Percentiles rank a stretch among this genome's conserved stretches.
These are phyloP conservation scores for Didymella arachidicola DNA, from an alignment of 2,329 filamentous ascomycete genomes.

Conservation along the genomic window DNA sequence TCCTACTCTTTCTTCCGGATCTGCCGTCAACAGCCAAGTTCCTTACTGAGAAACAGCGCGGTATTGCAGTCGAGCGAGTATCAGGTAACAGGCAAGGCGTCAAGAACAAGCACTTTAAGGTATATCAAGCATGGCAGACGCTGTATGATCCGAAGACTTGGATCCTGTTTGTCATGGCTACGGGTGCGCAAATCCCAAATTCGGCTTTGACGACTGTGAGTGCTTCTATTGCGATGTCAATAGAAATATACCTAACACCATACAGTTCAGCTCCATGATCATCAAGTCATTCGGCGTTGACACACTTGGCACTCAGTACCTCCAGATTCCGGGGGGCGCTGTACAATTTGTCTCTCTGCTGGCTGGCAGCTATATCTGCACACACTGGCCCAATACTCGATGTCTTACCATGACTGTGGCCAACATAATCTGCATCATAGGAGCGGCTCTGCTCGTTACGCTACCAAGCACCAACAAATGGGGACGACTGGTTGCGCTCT, in stretches of 20 bases:
- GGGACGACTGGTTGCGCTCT: slow-evolving; percentile 42
- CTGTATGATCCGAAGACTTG: slow-evolving; percentile 55
- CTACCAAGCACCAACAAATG: slow-evolving; percentile 33
- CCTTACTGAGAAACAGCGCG: slow-evolving; percentile 26
- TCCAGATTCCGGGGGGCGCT: slow-evolving; percentile 66
- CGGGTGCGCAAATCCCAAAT: slow-evolving; percentile 64
- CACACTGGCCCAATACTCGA: slow-evolving; percentile 23
- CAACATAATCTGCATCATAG: slow-evolving; percentile 38
- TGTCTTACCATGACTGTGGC: slow-evolving; percentile 47
- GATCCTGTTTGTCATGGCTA: slow-evolving; percentile 49
- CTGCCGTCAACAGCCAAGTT: slow-evolving; percentile 35
- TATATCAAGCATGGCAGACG: slow-evolving; percentile 54
- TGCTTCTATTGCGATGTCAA: background rate
- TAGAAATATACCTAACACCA: background rate
- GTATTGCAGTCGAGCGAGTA: slow-evolving; percentile 51
- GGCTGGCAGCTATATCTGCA: slow-evolving; percentile 41
- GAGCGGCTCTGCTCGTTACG: slow-evolving; percentile 29
- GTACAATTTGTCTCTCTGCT: slow-evolving; percentile 51
- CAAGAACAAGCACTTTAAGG: slow-evolving; percentile 59
- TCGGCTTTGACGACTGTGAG: slow-evolving; percentile 60
- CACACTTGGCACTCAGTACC: slow-evolving; percentile 78
- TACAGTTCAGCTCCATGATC: slow-evolving; percentile 57
- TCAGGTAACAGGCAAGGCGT: slow-evolving; percentile 59
- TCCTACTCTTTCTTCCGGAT: slow-evolving; percentile 65
- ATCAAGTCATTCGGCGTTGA: slow-evolving; percentile 80